Percentiles rank a stretch among this genome's conserved stretches.
Evolutionary conservation across 129 eudicot species (phyloP).

Genomic region (Gnaphalium uliginosum): DNA sequence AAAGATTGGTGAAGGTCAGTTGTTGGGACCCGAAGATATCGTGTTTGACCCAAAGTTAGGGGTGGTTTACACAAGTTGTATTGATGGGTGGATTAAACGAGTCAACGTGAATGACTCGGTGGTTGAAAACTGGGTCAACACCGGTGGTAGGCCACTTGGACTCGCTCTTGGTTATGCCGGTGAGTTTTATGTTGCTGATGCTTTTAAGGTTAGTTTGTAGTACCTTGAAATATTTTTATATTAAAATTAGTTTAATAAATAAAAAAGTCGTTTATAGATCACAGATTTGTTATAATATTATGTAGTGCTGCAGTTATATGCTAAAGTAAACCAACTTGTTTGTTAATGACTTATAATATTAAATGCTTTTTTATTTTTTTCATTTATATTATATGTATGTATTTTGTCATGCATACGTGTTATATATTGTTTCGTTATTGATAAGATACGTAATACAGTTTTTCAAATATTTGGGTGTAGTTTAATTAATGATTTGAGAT

Average conservation of each 20-base stretch:
- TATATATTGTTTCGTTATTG: no score
- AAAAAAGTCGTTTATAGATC: no score
- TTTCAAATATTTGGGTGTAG: no score
- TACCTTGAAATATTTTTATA: background rate
- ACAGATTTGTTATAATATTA: no score
- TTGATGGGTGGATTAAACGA: conserved; percentile 84
- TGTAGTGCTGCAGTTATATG: no score
- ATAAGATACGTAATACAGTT: no score
- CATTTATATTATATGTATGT: no score
- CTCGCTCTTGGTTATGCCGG: conserved; percentile 51
- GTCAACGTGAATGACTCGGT: conserved; percentile 45
- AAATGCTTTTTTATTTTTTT: no score
- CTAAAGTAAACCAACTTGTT: no score
- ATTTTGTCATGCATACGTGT: no score
- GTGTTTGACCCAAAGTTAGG: conserved; percentile 50
- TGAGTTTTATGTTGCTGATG: conserved; percentile 71
- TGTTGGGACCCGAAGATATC: conserved; percentile 76
- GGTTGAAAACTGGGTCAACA: conserved; percentile 83
- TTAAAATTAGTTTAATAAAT: background rate
- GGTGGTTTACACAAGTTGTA: conserved; percentile 67
- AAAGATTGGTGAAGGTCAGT: conserved; percentile 54
- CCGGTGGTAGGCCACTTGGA: conserved; percentile 95
- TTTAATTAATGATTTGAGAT: no score
- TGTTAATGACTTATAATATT: no score
- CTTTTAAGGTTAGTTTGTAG: conserved; percentile 54